A percentile compares a stretch with the other conserved stretches of the same genome.
Evolutionary conservation across 306 rosid species (phyloP).

Genomic region (Datisca glomerata): DNA sequence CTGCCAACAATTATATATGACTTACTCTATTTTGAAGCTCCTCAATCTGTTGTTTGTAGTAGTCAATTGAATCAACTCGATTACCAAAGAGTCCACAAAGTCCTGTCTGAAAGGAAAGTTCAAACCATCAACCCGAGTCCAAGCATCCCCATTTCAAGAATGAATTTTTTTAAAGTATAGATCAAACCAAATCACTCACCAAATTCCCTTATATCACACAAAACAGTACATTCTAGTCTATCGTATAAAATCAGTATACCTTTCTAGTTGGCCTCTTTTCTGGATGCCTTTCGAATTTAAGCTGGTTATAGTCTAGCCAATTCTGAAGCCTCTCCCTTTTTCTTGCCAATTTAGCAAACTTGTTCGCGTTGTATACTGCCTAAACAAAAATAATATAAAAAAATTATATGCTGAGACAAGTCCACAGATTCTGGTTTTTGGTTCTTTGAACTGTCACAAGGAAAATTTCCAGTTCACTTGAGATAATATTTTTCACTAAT

Average conservation of each 20-base stretch:
- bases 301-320: constrained; percentile 87
- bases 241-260: constrained; percentile 29
- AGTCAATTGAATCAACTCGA: constrained; percentile 73
- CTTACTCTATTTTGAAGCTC: constrained; percentile 62
- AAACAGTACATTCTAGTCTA: background rate
- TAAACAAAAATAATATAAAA: constrained; percentile 19
- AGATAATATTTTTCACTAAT: background rate
- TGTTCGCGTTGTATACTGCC: constrained; percentile 95
- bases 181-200: too few species aligned
- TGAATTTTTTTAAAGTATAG: too few species aligned
- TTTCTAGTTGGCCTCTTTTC: constrained; percentile 51
- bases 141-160: too few species aligned
- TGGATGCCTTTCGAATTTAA: constrained; percentile 80
- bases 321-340: constrained; percentile 68
- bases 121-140: constrained; percentile 18
- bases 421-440: background rate
- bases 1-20: background rate
- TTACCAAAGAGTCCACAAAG: constrained; percentile 53
- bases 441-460: constrained; percentile 4
- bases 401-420: background rate
- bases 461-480: constrained; percentile 4
- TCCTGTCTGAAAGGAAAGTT: constrained; percentile 40
- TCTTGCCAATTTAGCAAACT: constrained; percentile 53
- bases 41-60: constrained; percentile 50
- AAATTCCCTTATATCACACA: too few species aligned